phyloP scores from a whole-genome alignment of 2,329 filamentous ascomycete genomes.

The Metarhizium anisopliae region DNA sequence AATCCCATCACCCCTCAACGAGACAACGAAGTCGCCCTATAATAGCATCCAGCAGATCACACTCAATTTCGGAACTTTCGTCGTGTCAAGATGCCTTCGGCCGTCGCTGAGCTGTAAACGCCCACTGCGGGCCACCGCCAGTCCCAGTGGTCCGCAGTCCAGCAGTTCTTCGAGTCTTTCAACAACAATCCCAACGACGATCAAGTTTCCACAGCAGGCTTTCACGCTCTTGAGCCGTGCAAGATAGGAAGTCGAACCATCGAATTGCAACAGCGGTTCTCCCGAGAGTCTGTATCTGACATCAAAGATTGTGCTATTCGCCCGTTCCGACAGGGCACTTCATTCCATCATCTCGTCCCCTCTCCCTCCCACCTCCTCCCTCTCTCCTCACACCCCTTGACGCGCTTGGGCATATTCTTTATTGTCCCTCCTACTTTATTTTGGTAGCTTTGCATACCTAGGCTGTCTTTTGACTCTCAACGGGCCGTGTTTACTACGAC shows the following conservation, averaged over 20 bases:
- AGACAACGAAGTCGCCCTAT: slow-evolving; percentile 59
- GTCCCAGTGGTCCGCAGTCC: slow-evolving; percentile 62
- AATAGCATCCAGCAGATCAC: slow-evolving; percentile 23
- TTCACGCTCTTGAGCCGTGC: slow-evolving; percentile 32
- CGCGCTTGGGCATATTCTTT: not conserved
- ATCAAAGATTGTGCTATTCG: slow-evolving; percentile 20
- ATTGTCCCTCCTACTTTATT: not conserved
- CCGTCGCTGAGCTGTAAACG: slow-evolving; percentile 87
- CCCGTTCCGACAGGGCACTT: slow-evolving; percentile 20
- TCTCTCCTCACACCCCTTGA: not conserved
- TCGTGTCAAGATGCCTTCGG: slow-evolving; percentile 65
- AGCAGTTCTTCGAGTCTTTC: slow-evolving; percentile 72
- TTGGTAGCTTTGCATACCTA: not conserved
- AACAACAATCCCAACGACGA: slow-evolving; percentile 41
- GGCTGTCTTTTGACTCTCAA: not conserved
- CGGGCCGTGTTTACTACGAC: not conserved
- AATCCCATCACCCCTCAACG: slow-evolving; percentile 20
- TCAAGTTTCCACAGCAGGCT: slow-evolving; percentile 52
- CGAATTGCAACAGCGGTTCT: slow-evolving; percentile 16
- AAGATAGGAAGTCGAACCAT: not conserved
- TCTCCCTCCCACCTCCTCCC: not conserved
- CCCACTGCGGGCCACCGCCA: slow-evolving; percentile 59
- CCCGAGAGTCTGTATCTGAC: slow-evolving; percentile 30
- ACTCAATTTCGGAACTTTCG: slow-evolving; percentile 47
- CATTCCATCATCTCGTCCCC: slow-evolving; percentile 3